A percentile compares a stretch with the other conserved stretches of the same genome.
phyloP scores from a whole-genome alignment of 2,329 filamentous ascomycete species.

The Pestalotiopsis sp. region DNA sequence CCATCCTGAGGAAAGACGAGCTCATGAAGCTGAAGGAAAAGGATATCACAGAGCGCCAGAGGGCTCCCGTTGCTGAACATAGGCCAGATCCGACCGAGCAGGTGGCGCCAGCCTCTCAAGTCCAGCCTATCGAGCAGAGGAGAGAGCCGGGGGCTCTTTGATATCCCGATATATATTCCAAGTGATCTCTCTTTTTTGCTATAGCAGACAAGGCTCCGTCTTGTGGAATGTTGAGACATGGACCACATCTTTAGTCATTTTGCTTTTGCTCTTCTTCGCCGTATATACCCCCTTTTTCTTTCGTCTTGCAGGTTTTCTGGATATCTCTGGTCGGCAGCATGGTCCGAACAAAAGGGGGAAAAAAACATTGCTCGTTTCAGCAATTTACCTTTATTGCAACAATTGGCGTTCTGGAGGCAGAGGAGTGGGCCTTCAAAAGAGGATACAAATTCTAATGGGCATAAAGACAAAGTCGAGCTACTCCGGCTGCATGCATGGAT shows the following conservation, averaged over 20 bases:
- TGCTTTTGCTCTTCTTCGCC: no score
- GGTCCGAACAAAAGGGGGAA: background rate
- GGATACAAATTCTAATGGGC: no score
- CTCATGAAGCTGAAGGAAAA: slow-evolving; percentile 41
- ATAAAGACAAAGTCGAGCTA: no score
- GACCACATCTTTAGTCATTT: background rate
- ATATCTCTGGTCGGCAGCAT: background rate
- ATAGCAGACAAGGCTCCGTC: no score
- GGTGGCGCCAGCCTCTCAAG: background rate
- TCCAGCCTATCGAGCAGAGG: slow-evolving; percentile 3
- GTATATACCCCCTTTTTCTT: background rate
- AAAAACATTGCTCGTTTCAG: background rate
- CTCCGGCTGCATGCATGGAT: no score
- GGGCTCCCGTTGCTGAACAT: background rate
- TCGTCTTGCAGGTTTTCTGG: background rate
- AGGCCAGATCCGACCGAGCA: slow-evolving; percentile 5
- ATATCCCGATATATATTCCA: background rate
- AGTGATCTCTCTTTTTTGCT: no score
- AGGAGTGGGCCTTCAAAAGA: no score
- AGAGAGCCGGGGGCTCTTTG: background rate
- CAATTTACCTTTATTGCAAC: no score
- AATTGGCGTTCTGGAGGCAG: no score
- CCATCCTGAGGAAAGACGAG: slow-evolving; percentile 50
- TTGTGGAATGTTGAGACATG: no score
- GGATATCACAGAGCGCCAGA: slow-evolving; percentile 1